Percentiles rank a stretch among this genome's conserved stretches.
Evolutionary conservation across 2,329 filamentous ascomycete genomes (phyloP).

Genomic region (Aspergillus sp.): DNA sequence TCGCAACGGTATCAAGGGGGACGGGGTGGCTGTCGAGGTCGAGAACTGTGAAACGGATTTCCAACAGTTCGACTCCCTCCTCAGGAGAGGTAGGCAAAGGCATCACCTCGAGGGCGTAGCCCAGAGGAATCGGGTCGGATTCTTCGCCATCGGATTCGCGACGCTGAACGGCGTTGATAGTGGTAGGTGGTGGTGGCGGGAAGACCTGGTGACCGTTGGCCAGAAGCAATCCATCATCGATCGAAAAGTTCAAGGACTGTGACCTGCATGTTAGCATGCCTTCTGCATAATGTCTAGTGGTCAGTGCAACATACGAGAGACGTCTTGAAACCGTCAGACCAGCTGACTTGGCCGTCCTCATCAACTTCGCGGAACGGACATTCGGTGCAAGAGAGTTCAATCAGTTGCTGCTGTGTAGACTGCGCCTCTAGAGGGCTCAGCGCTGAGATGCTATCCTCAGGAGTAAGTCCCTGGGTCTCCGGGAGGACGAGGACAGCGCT

Average conservation of each 20-base stretch:
- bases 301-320: slow-evolving; percentile 26
- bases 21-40: slow-evolving; percentile 38
- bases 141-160: slow-evolving; percentile 29
- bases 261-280: background rate
- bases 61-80: slow-evolving; percentile 27
- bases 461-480: slow-evolving; percentile 21
- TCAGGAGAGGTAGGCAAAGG: slow-evolving; percentile 23
- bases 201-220: slow-evolving; percentile 36
- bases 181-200: slow-evolving; percentile 25
- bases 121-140: slow-evolving; percentile 32
- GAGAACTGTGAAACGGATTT: slow-evolving; percentile 40
- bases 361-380: slow-evolving; percentile 32
- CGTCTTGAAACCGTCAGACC: slow-evolving; percentile 30
- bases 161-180: slow-evolving; percentile 29
- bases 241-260: slow-evolving; percentile 31
- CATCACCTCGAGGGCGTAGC: slow-evolving; percentile 38
- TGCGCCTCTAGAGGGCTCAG: slow-evolving; percentile 20
- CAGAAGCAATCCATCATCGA: slow-evolving; percentile 27
- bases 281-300: background rate
- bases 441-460: slow-evolving; percentile 16
- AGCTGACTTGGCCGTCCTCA: slow-evolving; percentile 23
- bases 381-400: slow-evolving; percentile 31
- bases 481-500: slow-evolving; percentile 35
- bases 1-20: slow-evolving; percentile 37
- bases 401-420: slow-evolving; percentile 18